Evolutionary conservation across 345 rosid genomes (phyloP).

Genomic region (Eucalyptus regnans): DNA sequence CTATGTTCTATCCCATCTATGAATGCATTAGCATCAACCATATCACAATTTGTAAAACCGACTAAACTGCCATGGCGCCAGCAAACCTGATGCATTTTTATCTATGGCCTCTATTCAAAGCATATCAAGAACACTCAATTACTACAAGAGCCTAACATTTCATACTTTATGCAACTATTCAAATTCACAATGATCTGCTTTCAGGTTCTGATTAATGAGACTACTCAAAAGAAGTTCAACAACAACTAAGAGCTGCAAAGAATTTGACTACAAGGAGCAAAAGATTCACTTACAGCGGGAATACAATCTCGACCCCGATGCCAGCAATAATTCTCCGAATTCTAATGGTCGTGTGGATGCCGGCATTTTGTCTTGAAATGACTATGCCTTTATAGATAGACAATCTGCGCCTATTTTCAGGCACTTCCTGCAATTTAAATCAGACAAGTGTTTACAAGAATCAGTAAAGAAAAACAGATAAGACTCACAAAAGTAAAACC

Average conservation of each 20-base stretch:
- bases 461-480: not conserved
- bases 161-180: not conserved
- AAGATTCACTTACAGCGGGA: slow-evolving; percentile 24
- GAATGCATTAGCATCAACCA: not conserved
- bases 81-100: not conserved
- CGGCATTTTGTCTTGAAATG: slow-evolving; percentile 79
- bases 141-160: not conserved
- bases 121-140: not conserved
- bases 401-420: slow-evolving; percentile 64
- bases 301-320: slow-evolving; percentile 64
- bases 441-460: not conserved
- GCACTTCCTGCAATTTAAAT: slow-evolving; percentile 49
- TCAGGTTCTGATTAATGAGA: not conserved
- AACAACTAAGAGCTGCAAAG: not conserved
- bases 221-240: not conserved
- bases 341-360: slow-evolving; percentile 78
- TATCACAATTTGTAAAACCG: not conserved
- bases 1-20: not conserved
- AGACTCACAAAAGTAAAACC: not conserved
- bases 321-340: slow-evolving; percentile 84
- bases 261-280: not conserved
- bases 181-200: not conserved
- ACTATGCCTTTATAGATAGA: slow-evolving; percentile 82
- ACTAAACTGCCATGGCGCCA: not conserved
- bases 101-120: not conserved